These are phyloP conservation scores for Neopestalotiopsis sp. DNA, from an alignment of 2,329 filamentous ascomycete species.

Conservation along the genomic window DNA sequence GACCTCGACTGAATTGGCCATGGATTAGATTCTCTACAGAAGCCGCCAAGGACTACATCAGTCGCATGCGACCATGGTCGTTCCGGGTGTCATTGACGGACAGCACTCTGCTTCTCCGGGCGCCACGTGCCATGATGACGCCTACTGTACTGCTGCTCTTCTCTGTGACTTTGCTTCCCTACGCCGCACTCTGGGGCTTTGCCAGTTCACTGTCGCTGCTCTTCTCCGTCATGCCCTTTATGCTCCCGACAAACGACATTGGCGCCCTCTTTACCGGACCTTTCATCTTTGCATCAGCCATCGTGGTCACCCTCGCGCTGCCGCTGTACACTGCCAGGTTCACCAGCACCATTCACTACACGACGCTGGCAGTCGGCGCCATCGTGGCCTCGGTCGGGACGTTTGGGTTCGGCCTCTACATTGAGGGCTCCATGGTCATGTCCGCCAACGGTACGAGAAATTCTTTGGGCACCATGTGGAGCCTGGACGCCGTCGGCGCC, in stretches of 20 bases:
- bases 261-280: constrained; percentile 53
- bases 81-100: constrained; percentile 40
- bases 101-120: constrained; percentile 45
- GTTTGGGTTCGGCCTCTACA: constrained; percentile 52
- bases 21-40: constrained; percentile 37
- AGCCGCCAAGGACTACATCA: constrained; percentile 42
- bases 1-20: constrained; percentile 27
- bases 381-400: constrained; percentile 47
- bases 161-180: constrained; percentile 50
- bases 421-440: constrained; percentile 40
- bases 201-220: constrained; percentile 51
- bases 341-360: constrained; percentile 38
- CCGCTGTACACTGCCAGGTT: constrained; percentile 38
- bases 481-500: constrained; percentile 29
- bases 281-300: constrained; percentile 45
- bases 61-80: constrained; percentile 44
- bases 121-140: constrained; percentile 52
- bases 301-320: constrained; percentile 40
- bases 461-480: constrained; percentile 33
- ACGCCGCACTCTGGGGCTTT: constrained; percentile 53
- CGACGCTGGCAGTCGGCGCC: constrained; percentile 43
- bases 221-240: constrained; percentile 50
- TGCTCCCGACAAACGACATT: constrained; percentile 43
- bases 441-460: constrained; percentile 26
- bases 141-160: constrained; percentile 56